Evolutionary conservation across 1,139 yeast genomes (phyloP).

Genomic region (Zhuliangozyma parablackwelliae): DNA sequence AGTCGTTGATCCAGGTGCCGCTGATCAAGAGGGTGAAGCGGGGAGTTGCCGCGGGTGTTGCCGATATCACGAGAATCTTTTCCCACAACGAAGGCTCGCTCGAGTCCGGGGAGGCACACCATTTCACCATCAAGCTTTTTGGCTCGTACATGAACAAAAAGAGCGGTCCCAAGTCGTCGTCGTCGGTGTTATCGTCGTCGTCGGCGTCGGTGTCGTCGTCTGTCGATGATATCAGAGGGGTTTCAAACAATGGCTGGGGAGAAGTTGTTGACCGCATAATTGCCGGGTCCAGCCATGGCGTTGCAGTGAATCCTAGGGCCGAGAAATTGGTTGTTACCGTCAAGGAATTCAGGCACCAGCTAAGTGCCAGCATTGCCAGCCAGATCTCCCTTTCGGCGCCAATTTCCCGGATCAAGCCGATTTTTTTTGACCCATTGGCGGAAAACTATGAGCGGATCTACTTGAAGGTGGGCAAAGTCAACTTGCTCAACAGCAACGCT

Average conservation of each 20-base stretch:
- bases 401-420: conserved; percentile 58
- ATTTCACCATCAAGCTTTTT: conserved; percentile 66
- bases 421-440: conserved; percentile 60
- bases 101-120: conserved; percentile 61
- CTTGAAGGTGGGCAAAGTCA: conserved; percentile 51
- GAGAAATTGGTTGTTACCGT: conserved; percentile 66
- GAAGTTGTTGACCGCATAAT: conserved; percentile 76
- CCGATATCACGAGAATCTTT: conserved; percentile 78
- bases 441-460: conserved; percentile 59
- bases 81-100: conserved; percentile 60
- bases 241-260: conserved; percentile 80
- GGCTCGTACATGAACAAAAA: conserved; percentile 56
- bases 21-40: conserved; percentile 53
- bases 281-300: conserved; percentile 70
- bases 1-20: conserved; percentile 18
- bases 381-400: conserved; percentile 43
- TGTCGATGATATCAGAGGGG: conserved; percentile 17
- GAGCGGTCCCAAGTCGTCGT: conserved; percentile 18
- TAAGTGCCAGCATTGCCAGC: conserved; percentile 25
- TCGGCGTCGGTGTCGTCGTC: too few species aligned
- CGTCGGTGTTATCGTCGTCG: background rate
- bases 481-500: conserved; percentile 22
- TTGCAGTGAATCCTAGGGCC: conserved; percentile 80
- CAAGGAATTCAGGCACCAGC: conserved; percentile 67
- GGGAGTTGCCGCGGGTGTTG: conserved; percentile 87